These are phyloP conservation scores for Chlorella sp. DNA, from an alignment of 139 green algal species.

Conservation along the genomic window DNA sequence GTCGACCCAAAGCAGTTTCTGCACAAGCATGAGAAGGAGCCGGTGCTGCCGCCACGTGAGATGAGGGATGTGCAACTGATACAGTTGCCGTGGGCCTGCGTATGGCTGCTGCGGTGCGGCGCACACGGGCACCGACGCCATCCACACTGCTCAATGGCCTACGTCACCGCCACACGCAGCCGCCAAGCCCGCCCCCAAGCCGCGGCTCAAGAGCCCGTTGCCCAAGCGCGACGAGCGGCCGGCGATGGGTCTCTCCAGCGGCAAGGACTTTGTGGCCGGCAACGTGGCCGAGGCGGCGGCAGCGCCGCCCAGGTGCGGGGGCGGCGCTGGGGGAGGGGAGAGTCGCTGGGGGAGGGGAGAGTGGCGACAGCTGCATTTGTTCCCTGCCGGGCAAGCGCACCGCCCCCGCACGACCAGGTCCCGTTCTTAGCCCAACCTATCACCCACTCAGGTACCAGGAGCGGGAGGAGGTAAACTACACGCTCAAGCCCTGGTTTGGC, in stretches of 20 bases:
- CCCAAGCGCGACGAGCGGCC: conserved; percentile 61
- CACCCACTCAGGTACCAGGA: conserved; percentile 16
- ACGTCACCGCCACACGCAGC: conserved; percentile 31
- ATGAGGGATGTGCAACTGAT: neutral
- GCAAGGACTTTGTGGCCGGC: conserved; percentile 81
- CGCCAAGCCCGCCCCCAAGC: conserved; percentile 45
- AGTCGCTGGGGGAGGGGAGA: no score
- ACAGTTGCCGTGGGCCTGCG: no score
- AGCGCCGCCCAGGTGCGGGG: conserved; percentile 3
- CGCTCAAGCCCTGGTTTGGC: conserved; percentile 70
- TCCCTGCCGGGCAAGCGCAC: no score
- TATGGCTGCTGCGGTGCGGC: no score
- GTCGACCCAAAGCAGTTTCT: conserved; percentile 43
- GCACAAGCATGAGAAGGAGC: conserved; percentile 64
- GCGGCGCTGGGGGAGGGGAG: no score
- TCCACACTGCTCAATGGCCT: neutral
- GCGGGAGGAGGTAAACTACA: conserved; percentile 42
- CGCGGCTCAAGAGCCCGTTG: conserved; percentile 60
- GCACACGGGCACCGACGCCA: no score
- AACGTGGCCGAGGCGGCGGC: conserved; percentile 67
- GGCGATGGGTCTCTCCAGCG: conserved; percentile 65
- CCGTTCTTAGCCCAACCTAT: no score
- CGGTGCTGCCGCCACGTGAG: conserved; percentile 70
- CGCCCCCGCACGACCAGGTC: no score
- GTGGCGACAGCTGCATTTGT: no score